Conservation (phyloP, 345 rosid genomes). For the Eucalyptus pauciflora region DNA sequence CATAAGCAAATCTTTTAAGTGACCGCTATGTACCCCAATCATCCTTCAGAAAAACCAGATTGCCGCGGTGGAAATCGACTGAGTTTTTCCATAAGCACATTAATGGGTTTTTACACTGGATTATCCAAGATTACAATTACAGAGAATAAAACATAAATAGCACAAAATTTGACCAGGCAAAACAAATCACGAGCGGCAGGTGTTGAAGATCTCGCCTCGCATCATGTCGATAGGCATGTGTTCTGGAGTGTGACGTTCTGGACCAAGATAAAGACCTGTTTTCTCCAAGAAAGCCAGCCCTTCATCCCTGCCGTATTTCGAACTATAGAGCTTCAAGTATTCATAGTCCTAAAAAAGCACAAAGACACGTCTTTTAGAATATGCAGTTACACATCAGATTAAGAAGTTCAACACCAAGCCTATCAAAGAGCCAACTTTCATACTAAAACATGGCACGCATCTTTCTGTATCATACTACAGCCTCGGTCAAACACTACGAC, state of each 20-base stretch:
- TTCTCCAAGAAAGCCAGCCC: slow-evolving; percentile 66
- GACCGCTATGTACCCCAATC: background rate
- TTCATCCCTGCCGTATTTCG: slow-evolving; percentile 68
- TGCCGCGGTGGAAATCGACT: background rate
- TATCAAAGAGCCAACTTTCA: background rate
- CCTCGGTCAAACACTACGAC: background rate
- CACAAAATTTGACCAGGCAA: background rate
- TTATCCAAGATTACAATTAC: background rate
- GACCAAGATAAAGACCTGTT: slow-evolving; percentile 79
- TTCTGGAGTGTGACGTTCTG: slow-evolving; percentile 79
- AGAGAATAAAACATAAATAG: background rate
- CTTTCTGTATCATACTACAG: background rate
- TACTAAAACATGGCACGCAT: background rate
- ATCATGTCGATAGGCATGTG: slow-evolving; percentile 74
- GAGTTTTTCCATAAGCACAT: background rate
- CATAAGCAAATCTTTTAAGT: background rate
- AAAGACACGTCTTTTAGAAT: background rate
- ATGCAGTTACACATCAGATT: background rate
- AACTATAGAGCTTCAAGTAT: slow-evolving; percentile 63
- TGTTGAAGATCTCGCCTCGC: slow-evolving; percentile 79
- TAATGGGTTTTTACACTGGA: background rate
- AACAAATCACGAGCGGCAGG: slow-evolving; percentile 21
- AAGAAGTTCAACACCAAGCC: background rate
- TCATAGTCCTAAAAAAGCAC: slow-evolving; percentile 44
- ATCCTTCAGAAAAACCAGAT: background rate